Percentiles rank a stretch among this genome's conserved stretches.
phyloP scores from a whole-genome alignment of 208 protist genomes.

The Balamuthia mandrillaris region DNA sequence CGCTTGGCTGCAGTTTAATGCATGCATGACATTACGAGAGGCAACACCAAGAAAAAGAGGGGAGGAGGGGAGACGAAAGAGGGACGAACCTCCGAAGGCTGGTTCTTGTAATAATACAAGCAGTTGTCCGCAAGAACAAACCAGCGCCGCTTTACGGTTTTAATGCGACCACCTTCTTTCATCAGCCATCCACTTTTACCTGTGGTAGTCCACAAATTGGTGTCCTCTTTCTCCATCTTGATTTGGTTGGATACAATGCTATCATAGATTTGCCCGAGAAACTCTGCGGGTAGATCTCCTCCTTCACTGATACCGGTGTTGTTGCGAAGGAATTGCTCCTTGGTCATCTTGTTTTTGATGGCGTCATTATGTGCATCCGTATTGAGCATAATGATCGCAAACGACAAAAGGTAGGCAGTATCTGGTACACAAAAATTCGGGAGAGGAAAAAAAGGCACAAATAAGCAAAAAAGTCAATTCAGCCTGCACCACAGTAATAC shows the following conservation, averaged over 20 bases:
- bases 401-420: constrained; percentile 89
- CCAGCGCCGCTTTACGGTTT: constrained; percentile 1
- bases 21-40: too few relatives aligned
- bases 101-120: background rate
- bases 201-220: background rate
- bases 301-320: constrained; percentile 92
- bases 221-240: constrained; percentile 73
- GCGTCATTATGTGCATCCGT: constrained; percentile 92
- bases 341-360: constrained; percentile 87
- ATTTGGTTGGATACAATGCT: constrained; percentile 86
- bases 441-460: too few relatives aligned
- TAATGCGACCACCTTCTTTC: background rate
- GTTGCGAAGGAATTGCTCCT: constrained; percentile 87
- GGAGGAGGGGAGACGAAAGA: too few relatives aligned
- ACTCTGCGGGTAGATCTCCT: constrained; percentile 81
- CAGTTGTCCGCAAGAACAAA: constrained; percentile 14
- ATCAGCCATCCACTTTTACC: background rate
- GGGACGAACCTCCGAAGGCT: background rate
- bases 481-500: background rate
- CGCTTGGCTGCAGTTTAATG: too few relatives aligned
- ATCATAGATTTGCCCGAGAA: constrained; percentile 84
- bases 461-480: background rate
- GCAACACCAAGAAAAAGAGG: too few relatives aligned
- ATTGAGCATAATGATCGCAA: constrained; percentile 98
- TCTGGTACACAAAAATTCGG: constrained; percentile 62